Base-by-base conservation (phyloP, 257 asterid genomes). In the Catharanthus roseus region DNA sequence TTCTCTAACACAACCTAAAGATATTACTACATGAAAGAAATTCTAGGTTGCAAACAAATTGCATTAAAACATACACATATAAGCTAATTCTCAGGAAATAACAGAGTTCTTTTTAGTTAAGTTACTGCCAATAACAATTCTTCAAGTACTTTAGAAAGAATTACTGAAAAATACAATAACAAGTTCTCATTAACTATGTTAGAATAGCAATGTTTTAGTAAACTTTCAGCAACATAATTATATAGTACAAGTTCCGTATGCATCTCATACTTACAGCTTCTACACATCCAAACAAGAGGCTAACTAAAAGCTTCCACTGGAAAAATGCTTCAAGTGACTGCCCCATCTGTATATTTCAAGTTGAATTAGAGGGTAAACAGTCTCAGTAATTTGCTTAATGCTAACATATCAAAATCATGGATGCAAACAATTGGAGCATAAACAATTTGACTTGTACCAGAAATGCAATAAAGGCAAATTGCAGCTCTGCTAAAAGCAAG, bases 271-370 rank as follows among this genome's bases (percentile, higher is more conserved):
- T 89, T 82, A 95, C 99, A 81, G 99, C 95, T 81, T 91, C 92
- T 49, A 84, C 77, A 75, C 99, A 91, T 42, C 96, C 95, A 79
- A 95, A 80, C 42, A 95, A 79, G 72, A 95, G 95, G 85, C 87
- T 83, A 73, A 87, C 77, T 78, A 95, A 78, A 72, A 68, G 78
- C 81, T 91, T 91, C 99, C 99, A 95, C 75, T 95, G 97, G 45
- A 88, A 24, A 91, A 86, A 95, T 76, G 95, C 96, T 81, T 95
- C 90, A 75, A 95, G 95, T 67, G 99, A 95, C 77, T 95, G 99
- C 53, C 96, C 97, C 95, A 95, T 95, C 99, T 95, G 93, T 84
- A 81, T 75, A 74, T 64, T 77, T 44, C 44, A 72, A 74, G 62
- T 42, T 38, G 53, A 60, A 68, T 65, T 72, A 23, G 70, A 76